phyloP scores from a whole-genome alignment of 2,329 filamentous ascomycete species.

The Colletotrichum sp. region DNA sequence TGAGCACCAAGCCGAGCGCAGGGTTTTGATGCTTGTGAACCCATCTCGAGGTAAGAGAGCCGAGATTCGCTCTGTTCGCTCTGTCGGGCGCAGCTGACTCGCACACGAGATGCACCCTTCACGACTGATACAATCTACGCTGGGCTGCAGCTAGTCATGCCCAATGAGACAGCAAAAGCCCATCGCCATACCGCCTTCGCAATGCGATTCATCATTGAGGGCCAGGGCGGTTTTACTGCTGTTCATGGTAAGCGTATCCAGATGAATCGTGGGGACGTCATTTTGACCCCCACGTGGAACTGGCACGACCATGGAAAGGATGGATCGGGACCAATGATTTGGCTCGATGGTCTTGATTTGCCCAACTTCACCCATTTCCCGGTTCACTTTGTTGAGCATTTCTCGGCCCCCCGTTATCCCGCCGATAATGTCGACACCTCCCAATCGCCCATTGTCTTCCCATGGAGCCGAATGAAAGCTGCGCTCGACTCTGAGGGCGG shows the following conservation, averaged over 20 bases:
- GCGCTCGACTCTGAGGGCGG: slow-evolving; percentile 38
- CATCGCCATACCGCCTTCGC: slow-evolving; percentile 61
- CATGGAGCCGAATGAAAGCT: slow-evolving; percentile 51
- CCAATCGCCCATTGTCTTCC: slow-evolving; percentile 50
- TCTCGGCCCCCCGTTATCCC: slow-evolving; percentile 44
- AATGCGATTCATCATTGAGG: slow-evolving; percentile 61
- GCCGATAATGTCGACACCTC: slow-evolving; percentile 41
- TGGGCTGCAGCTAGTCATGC: slow-evolving; percentile 59
- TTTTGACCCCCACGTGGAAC: slow-evolving; percentile 60
- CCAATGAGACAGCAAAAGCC: slow-evolving; percentile 55
- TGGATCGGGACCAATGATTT: slow-evolving; percentile 57
- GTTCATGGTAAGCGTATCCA: slow-evolving; percentile 53
- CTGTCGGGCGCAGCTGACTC: not conserved
- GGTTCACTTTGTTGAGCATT: slow-evolving; percentile 59
- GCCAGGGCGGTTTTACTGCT: slow-evolving; percentile 57
- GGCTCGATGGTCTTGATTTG: slow-evolving; percentile 60
- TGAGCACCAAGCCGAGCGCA: slow-evolving; percentile 39
- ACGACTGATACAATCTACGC: slow-evolving; percentile 62
- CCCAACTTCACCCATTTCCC: slow-evolving; percentile 55
- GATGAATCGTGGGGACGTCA: slow-evolving; percentile 57
- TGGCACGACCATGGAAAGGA: slow-evolving; percentile 64
- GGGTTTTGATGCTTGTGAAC: slow-evolving; percentile 42
- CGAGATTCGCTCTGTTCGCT: slow-evolving; percentile 36
- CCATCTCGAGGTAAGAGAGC: slow-evolving; percentile 28
- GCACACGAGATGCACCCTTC: slow-evolving; percentile 47